Evolutionary conservation across 2,329 filamentous ascomycete species (phyloP).

Genomic region (Cryphonectria radicalis): DNA sequence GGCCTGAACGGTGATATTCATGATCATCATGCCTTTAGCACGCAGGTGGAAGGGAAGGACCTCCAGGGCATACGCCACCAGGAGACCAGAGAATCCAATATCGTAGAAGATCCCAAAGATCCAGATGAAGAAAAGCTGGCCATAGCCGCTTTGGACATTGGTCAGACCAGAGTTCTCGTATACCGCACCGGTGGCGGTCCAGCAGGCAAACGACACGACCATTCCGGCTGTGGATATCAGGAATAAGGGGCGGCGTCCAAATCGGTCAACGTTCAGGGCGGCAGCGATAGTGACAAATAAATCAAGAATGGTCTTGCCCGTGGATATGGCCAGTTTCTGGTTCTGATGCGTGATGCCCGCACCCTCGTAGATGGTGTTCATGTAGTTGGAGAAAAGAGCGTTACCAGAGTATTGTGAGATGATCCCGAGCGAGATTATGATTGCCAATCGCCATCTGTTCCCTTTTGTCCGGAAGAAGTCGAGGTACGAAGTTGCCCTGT

Average conservation of each 20-base stretch:
- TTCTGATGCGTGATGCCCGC: conserved; percentile 60
- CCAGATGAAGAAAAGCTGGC: conserved; percentile 63
- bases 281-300: conserved; percentile 58
- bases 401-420: conserved; percentile 70
- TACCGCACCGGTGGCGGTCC: conserved; percentile 54
- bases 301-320: conserved; percentile 59
- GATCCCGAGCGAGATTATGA: conserved; percentile 63
- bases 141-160: conserved; percentile 48
- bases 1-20: conserved; percentile 67
- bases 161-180: conserved; percentile 50
- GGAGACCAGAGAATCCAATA: conserved; percentile 62
- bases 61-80: conserved; percentile 62
- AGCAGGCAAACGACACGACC: conserved; percentile 50
- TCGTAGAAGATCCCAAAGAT: conserved; percentile 64
- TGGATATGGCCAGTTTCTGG: conserved; percentile 52
- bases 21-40: conserved; percentile 64
- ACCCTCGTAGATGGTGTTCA: conserved; percentile 61
- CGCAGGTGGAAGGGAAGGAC: conserved; percentile 62
- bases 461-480: conserved; percentile 64
- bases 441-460: conserved; percentile 62
- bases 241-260: conserved; percentile 55
- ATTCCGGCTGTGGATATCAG: conserved; percentile 52
- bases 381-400: conserved; percentile 66
- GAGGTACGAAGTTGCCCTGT: conserved; percentile 55
- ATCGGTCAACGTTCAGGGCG: conserved; percentile 50